A percentile compares a stretch with the other conserved stretches of the same genome.
These are phyloP conservation scores for Cercophora sp. DNA, from an alignment of 495 filamentous ascomycete species.

Conservation along the genomic window DNA sequence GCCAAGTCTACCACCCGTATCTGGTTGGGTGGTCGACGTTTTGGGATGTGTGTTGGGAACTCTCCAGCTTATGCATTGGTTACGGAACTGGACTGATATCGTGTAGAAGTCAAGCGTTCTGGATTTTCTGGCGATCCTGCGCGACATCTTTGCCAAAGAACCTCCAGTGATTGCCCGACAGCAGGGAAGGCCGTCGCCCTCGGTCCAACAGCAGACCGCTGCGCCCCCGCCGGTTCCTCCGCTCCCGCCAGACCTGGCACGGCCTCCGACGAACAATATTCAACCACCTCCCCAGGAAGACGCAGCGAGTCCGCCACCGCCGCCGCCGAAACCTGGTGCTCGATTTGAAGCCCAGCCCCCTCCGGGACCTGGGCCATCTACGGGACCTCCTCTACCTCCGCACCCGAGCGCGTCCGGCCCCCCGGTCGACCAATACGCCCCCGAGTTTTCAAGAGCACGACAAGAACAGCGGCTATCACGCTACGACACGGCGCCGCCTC, in stretches of 20 bases:
- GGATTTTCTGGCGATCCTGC: conserved; percentile 76
- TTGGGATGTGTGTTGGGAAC: conserved; percentile 72
- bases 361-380: neutral
- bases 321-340: conserved; percentile 41
- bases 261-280: conserved; percentile 14
- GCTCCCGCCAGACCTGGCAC: conserved; percentile 31
- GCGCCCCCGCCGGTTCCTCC: conserved; percentile 41
- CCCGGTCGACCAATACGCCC: conserved; percentile 27
- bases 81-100: conserved; percentile 16
- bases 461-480: conserved; percentile 33
- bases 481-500: conserved; percentile 41
- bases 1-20: conserved; percentile 93
- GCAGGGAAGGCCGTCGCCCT: conserved; percentile 47
- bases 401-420: conserved; percentile 29
- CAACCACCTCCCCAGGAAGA: conserved; percentile 7
- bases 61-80: neutral
- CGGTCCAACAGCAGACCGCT: conserved; percentile 19
- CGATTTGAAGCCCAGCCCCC: conserved; percentile 24
- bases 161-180: conserved; percentile 80
- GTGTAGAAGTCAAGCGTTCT: conserved; percentile 78
- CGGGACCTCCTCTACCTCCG: conserved; percentile 35
- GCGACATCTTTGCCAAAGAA: conserved; percentile 89
- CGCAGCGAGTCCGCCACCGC: conserved; percentile 32
- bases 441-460: conserved; percentile 10
- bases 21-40: conserved; percentile 81